These are phyloP conservation scores for Pythium oligandrum DNA, from an alignment of 352 stramenopile species.

Conservation along the genomic window DNA sequence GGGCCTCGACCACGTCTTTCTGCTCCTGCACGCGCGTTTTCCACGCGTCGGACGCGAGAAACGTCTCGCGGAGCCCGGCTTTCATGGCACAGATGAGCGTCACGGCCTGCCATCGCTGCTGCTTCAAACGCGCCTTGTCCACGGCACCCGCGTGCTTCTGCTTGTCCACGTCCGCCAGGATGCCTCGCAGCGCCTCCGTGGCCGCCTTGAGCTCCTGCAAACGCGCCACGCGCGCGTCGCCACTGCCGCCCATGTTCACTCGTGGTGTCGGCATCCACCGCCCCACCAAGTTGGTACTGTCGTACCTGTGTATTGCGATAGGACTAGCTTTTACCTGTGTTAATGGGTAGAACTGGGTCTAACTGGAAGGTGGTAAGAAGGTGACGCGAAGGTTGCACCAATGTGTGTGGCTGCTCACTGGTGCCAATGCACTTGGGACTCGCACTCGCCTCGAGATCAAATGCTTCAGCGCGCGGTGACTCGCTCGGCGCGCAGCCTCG, in stretches of 20 bases:
- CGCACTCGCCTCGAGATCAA: too few species aligned
- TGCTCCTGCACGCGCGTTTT: constrained; percentile 64
- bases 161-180: constrained; percentile 23
- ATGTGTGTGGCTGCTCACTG: constrained; percentile 6
- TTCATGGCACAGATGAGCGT: constrained; percentile 57
- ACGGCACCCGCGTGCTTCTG: constrained; percentile 9
- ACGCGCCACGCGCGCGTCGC: constrained; percentile 14
- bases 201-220: constrained; percentile 50
- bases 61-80: constrained; percentile 52
- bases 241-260: constrained; percentile 1
- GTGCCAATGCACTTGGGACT: background rate
- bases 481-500: constrained; percentile 6
- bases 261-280: background rate
- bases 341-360: too few species aligned
- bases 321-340: background rate
- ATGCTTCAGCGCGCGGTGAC: constrained; percentile 22
- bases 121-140: constrained; percentile 41
- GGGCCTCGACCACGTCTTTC: constrained; percentile 66
- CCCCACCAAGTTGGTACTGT: background rate
- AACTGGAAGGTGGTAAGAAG: constrained; percentile 1
- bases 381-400: constrained; percentile 15
- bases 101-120: constrained; percentile 52
- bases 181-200: constrained; percentile 36
- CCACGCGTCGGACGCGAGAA: constrained; percentile 58
- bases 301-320: background rate